phyloP scores from a whole-genome alignment of 2,329 filamentous ascomycete species.

The Trichothecium roseum region DNA sequence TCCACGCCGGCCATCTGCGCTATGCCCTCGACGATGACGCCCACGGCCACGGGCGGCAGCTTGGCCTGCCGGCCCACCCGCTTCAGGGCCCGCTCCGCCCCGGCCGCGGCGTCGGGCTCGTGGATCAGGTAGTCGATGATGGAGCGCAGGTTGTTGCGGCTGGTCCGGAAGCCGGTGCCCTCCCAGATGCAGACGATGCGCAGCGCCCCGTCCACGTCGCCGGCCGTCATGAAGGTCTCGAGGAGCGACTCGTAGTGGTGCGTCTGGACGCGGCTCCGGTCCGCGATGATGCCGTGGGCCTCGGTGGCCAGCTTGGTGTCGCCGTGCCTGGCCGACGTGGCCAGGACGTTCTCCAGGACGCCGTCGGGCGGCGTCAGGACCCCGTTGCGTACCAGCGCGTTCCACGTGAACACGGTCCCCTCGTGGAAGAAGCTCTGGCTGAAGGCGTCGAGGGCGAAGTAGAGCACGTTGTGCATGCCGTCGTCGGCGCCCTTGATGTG shows the following conservation, averaged over 20 bases:
- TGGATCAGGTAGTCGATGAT: slow-evolving; percentile 47
- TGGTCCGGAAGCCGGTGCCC: slow-evolving; percentile 34
- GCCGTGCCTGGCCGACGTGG: slow-evolving; percentile 57
- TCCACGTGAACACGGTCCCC: slow-evolving; percentile 64
- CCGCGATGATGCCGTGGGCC: slow-evolving; percentile 44
- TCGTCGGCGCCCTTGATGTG: slow-evolving; percentile 21
- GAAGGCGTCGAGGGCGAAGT: slow-evolving; percentile 66
- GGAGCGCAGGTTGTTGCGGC: slow-evolving; percentile 51
- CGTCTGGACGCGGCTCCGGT: slow-evolving; percentile 38
- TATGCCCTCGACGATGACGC: slow-evolving; percentile 23
- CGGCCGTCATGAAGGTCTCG: slow-evolving; percentile 52
- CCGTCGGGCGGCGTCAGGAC: slow-evolving; percentile 41
- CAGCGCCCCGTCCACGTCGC: slow-evolving; percentile 56
- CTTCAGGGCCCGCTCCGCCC: slow-evolving; percentile 47
- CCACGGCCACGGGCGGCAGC: slow-evolving; percentile 25
- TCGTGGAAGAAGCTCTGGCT: slow-evolving; percentile 52
- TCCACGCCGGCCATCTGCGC: slow-evolving; percentile 17
- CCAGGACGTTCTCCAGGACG: slow-evolving; percentile 58
- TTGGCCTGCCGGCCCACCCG: slow-evolving; percentile 28
- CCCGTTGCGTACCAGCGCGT: slow-evolving; percentile 40
- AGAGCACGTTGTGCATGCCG: slow-evolving; percentile 47
- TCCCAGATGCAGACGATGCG: slow-evolving; percentile 65
- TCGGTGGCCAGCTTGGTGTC: slow-evolving; percentile 61
- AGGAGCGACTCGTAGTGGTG: slow-evolving; percentile 75
- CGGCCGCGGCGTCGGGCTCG: slow-evolving; percentile 31